Evolutionary conservation across 2,329 filamentous ascomycete species (phyloP).

Genomic region (Neurospora sp.): DNA sequence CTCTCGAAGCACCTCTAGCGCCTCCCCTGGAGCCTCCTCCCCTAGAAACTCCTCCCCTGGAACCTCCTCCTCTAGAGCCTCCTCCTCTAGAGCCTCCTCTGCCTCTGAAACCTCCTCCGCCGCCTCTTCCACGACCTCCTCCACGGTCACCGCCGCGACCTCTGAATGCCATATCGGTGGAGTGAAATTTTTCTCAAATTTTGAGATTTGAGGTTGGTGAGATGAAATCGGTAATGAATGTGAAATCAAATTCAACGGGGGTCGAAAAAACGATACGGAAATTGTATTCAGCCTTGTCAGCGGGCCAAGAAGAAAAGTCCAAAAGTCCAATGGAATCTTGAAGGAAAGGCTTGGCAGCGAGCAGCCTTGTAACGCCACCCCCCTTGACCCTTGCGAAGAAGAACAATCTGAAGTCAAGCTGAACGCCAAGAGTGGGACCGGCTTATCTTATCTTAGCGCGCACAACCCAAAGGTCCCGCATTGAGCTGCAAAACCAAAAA

Average conservation of each 20-base stretch:
- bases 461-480: conserved; percentile 39
- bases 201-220: neutral
- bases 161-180: conserved; percentile 22
- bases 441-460: conserved; percentile 45
- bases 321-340: conserved; percentile 1
- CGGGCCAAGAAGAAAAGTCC: conserved; percentile 2
- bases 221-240: neutral
- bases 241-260: neutral
- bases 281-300: conserved; percentile 27
- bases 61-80: conserved; percentile 16
- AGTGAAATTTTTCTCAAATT: neutral
- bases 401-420: neutral
- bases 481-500: conserved; percentile 24
- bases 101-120: conserved; percentile 21
- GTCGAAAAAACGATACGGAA: conserved; percentile 21
- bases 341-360: conserved; percentile 2
- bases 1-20: conserved; percentile 5
- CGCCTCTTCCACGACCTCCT: conserved; percentile 19
- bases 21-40: conserved; percentile 18
- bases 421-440: neutral
- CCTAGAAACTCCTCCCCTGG: conserved; percentile 11
- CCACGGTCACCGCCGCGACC: conserved; percentile 19
- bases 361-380: neutral
- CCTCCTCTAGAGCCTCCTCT: conserved; percentile 5
- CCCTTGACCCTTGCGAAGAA: neutral